Base-by-base conservation (phyloP, 495 filamentous ascomycete species). In the Xylaria acuta region DNA sequence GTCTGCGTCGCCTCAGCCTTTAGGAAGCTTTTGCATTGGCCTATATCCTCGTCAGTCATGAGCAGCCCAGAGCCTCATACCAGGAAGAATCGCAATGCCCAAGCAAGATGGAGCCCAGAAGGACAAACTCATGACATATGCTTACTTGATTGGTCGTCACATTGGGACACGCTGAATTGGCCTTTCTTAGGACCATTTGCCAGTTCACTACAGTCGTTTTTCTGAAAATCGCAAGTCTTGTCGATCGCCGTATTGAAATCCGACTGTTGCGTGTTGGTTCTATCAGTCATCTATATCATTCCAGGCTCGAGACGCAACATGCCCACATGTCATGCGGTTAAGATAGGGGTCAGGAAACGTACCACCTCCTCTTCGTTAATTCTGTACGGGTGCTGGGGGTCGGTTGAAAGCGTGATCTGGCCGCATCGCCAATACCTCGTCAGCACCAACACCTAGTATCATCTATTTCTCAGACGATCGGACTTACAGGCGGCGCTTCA, bases 321-420 rank as follows among this genome's bases (percentile, higher is more conserved):
- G 25, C 41, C 63, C n/a, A 20, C 16, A 27, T 27, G 6, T 18
- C 27, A 51, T 11, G n/a, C 2, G 6, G 25, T 11, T 2, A 58
- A 36, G 16, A 60, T 12, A 22, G 40, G 30, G 27, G 20, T 12
- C 12, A 5, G 60, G 22, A 22, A 72, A 79, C 84, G 54, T 72
- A 86, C 83, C 75, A 87, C 86, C 1, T 81, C 83, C 73, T 84
- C 75, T 1, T 82, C 83, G 5, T 82, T 77, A 1, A 87, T 83
- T 34, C 68, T 78, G 65, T 83, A 86, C 7, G 83, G 84, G 53
- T 83, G 74, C 36, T 81, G 66, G 22, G 41, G 27, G 27, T 62
- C 67, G 27, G 0, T 12, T 25, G 67, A 70, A 47, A 25, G 30
- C 56, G 67, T 70, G 30, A 70, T 70, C 67, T 70, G 30, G 2